Base-by-base conservation (phyloP, 371 early-diverging fungal genomes). In the Mucor saturninus region DNA sequence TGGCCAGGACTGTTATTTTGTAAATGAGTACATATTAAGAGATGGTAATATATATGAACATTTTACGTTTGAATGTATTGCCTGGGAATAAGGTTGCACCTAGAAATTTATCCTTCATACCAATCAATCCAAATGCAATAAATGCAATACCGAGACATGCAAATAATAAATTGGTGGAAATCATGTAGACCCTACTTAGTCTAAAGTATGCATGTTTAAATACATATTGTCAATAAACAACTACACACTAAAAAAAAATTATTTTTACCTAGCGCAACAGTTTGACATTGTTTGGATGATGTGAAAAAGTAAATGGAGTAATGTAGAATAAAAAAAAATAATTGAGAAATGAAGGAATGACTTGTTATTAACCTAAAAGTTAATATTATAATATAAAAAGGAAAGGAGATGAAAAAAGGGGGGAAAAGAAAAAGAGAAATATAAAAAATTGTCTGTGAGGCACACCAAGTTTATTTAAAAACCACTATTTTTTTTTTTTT, bases 121-220 rank as follows among this genome's bases (percentile, higher is more conserved):
- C 81, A 40, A 81, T 69, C 53, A 81, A 60, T 26, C 81, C 79
- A 59, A 78, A 73, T 11, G 73, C 77, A 32, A 81, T 55, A 62
- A 66, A 81, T 30, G 77, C 79, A n/a, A 72, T 14, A 31, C 81
- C 81, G 35, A 81, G 67, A 65, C 74, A 74, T 29, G 72, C 70
- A 56, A 75, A 78, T 26, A 81, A 67, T 30, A 71, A 48, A 57
- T 81, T 81, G 57, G 81, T 78, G 38, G 71, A 64, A 39, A 81
- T 54, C 71, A 78, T 71, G 52, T 81, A 81, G 63, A 70, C 60
- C 56, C 75, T 81, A 62, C 81, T 76, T 61, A 81, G 69, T 68
- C 81, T 81, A 72, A 52, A 6, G 8, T 46, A 6, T 21, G 26
- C n/a, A 21, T 45, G 15, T 45, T 45, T 4, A 5, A n/a, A n/a